These are phyloP conservation scores for Sungouiozyma intestinalis DNA, from an alignment of 805 yeast species.

Conservation along the genomic window DNA sequence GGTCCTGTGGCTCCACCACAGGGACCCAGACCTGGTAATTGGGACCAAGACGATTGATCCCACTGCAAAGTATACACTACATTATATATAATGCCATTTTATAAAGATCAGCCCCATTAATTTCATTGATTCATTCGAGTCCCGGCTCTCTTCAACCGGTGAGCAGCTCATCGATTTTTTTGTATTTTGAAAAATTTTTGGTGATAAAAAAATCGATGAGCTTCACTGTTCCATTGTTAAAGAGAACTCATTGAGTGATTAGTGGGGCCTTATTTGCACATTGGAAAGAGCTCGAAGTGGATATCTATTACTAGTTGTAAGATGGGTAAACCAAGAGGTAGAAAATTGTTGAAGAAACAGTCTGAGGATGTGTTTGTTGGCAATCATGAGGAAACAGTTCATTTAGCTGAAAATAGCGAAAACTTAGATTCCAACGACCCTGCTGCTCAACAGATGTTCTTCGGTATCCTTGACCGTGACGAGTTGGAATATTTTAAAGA, in stretches of 20 bases:
- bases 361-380: constrained; percentile 14
- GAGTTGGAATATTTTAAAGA: constrained; percentile 88
- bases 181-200: too few relatives aligned
- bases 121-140: neutral
- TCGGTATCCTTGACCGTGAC: constrained; percentile 73
- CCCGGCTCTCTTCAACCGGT: too few relatives aligned
- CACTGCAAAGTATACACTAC: neutral
- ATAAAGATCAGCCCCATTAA: constrained; percentile 1
- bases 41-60: constrained; percentile 82
- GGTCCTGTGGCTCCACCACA: constrained; percentile 84
- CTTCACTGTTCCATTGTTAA: neutral
- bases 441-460: constrained; percentile 39
- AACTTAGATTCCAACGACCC: constrained; percentile 12
- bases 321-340: constrained; percentile 32
- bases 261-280: too few relatives aligned
- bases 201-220: neutral
- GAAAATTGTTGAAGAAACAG: constrained; percentile 29
- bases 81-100: neutral
- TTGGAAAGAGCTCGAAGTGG: too few relatives aligned
- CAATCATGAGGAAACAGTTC: constrained; percentile 5
- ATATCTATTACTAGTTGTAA: neutral
- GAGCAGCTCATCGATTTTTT: too few relatives aligned
- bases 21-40: constrained; percentile 82
- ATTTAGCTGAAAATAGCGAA: constrained; percentile 1
- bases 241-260: too few relatives aligned